phyloP scores from a whole-genome alignment of 23 red algal species.

The Gracilaria domingensis region DNA sequence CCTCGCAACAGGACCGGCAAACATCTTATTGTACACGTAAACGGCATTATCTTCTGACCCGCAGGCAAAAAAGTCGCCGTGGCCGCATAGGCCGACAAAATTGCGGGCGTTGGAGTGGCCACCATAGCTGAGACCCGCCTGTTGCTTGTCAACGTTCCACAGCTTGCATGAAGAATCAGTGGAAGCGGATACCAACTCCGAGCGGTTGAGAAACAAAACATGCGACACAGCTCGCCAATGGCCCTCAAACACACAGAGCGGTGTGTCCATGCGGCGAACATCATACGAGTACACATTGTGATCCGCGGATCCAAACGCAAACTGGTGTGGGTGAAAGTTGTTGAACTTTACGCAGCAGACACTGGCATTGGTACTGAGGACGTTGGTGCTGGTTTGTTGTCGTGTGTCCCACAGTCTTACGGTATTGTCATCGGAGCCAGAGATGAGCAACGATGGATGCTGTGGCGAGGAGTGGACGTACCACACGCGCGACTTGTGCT shows the following conservation, averaged over 20 bases:
- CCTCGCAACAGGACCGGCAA: slow-evolving; percentile 59
- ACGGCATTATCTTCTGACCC: slow-evolving; percentile 96
- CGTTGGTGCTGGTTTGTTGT: slow-evolving; percentile 30
- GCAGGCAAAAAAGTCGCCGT: slow-evolving; percentile 77
- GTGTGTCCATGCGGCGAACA: slow-evolving; percentile 63
- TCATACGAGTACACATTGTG: slow-evolving; percentile 86
- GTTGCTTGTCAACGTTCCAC: slow-evolving; percentile 61
- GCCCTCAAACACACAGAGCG: slow-evolving; percentile 73
- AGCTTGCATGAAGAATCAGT: slow-evolving; percentile 84
- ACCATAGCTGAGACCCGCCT: slow-evolving; percentile 64
- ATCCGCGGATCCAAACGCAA: slow-evolving; percentile 93
- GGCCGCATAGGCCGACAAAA: slow-evolving; percentile 88
- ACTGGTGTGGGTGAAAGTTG: slow-evolving; percentile 39
- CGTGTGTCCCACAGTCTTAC: slow-evolving; percentile 82
- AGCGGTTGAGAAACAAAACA: slow-evolving; percentile 66
- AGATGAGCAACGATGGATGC: slow-evolving; percentile 68
- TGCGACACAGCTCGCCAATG: slow-evolving; percentile 91
- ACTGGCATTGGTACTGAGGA: slow-evolving; percentile 76
- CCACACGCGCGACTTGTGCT: slow-evolving; percentile 79
- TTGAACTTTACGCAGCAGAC: slow-evolving; percentile 95
- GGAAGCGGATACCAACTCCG: slow-evolving; percentile 74
- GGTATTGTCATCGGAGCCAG: slow-evolving; percentile 85
- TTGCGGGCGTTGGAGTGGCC: slow-evolving; percentile 89
- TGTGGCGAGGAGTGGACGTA: slow-evolving; percentile 77
- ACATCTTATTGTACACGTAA: slow-evolving; percentile 85